Evolutionary conservation across 768 basidiomycete genomes (phyloP), one percentile per base, ranked within the genome.

Genomic region (Galerina marginata): DNA sequence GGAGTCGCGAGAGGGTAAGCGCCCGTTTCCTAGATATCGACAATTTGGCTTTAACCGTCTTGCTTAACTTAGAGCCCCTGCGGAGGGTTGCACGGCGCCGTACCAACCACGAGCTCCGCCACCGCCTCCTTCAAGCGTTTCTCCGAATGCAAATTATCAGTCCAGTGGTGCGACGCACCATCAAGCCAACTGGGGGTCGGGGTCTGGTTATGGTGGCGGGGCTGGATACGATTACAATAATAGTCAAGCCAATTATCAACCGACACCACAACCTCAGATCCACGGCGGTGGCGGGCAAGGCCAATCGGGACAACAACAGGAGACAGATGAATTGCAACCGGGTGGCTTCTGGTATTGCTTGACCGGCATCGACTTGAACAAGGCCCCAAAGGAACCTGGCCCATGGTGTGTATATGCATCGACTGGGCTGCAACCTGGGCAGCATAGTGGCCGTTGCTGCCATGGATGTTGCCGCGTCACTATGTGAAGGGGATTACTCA

Each of bases 331-430:
- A 53, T 7, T 39, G 12, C 16, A 40, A 25, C 51, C 51, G 23
- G 51, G 51, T 42, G 51, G 51, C 39, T 53, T 53, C 51, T 53
- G 51, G 51, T 53, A 53, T 15, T 53, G 51, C 39, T 25, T 53
- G 39, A 53, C 51, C 10, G 51, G 51, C 9, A 53, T 53, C 11
- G 51, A 53, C 14, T 39, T 53, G 11, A 53, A 53, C 14, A 16
- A 53, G 12, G 51, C 51, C 9, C 51, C 51, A 7, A 40, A 53
- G 16, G 51, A 53, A 26, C n/a, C 38, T 20, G 51, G 51, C 29
- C 51, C 51, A 5, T 53, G 51, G 51, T 53, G 51, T n/a, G 51
- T 53, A 26, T 53, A 53, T 26, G 51, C 51, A 2, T 40, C 51
- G 51, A 53, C 51, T 39, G 39, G 51, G 36, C 11, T 53, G 15